Base-by-base conservation (phyloP, 306 rosid genomes). In the Cicer bijugum region DNA sequence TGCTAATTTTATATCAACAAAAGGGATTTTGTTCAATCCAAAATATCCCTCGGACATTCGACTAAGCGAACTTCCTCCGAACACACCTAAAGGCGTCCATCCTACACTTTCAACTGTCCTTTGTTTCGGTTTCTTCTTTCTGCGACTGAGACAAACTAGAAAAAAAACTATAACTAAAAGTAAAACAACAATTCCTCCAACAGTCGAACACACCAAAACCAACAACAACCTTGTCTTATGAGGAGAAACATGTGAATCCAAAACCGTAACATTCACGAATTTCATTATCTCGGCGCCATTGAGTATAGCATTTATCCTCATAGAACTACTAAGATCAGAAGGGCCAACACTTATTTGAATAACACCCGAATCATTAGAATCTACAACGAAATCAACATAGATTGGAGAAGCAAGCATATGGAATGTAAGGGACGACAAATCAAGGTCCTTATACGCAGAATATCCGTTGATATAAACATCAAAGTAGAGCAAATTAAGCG, bases 271-370 rank as follows among this genome's bases (percentile, higher is more conserved):
- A 81, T 81, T 75, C 65, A 86, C 84, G 73, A 92, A 64, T 83
- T 79, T 81, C 98, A 92, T 88, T 62, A 92, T 89, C 91, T 92
- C 98, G 1, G 93, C 98, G 16, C 98, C 98, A 78, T 92, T 92
- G 82, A 92, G 79, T 69, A 92, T 85, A 6, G 97, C 98, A 77
- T 92, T 87, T 43, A 40, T 82, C 80, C 86, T 67, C 11, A 62
- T 48, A 23, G 91, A 64, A 80, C 84, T 71, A 45, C 92, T 90
- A 58, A 90, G 82, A 67, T 48, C 87, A 82, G 98, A 92, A 62
- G 98, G 98, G 8, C 95, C 90, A 60, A 90, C 88, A 59, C 97
- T 90, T 43, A 92, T 59, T 66, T 71, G 83, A 72, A 90, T 78
- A 39, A 79, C 80, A 75, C 89, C 88, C 1, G 75, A 83, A 80